A percentile compares a stretch with the other conserved stretches of the same genome.
Conservation (phyloP, 2,329 filamentous ascomycete species). For the Calonectria hawksworthii region DNA sequence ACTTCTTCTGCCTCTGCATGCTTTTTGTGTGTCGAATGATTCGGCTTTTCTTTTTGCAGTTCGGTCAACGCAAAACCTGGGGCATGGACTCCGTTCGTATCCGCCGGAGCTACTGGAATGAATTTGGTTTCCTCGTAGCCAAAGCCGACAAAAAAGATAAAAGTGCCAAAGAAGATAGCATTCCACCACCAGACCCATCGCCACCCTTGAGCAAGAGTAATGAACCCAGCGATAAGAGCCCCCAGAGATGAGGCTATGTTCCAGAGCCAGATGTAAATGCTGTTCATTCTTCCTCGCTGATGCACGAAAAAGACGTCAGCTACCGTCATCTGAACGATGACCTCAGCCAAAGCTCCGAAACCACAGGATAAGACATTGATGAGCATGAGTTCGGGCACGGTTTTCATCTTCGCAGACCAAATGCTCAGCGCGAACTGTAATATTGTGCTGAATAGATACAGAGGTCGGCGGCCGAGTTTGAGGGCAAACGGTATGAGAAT, state of each 20-base stretch:
- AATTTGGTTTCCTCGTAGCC: constrained; percentile 11
- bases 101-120: not conserved
- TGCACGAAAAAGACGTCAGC: constrained; percentile 51
- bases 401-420: constrained; percentile 35
- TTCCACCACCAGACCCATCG: constrained; percentile 47
- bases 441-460: constrained; percentile 52
- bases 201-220: constrained; percentile 44
- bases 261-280: constrained; percentile 46
- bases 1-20: not conserved
- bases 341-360: constrained; percentile 55
- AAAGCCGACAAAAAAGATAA: not conserved
- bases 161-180: constrained; percentile 1
- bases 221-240: constrained; percentile 36
- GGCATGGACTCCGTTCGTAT: too few species aligned
- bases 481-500: constrained; percentile 39
- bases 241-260: constrained; percentile 42
- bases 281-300: constrained; percentile 46
- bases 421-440: constrained; percentile 48
- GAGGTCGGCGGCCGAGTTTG: constrained; percentile 40
- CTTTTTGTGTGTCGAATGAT: not conserved
- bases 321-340: constrained; percentile 54
- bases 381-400: constrained; percentile 32
- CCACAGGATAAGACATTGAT: constrained; percentile 46
- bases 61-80: too few species aligned
- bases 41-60: too few species aligned